Percentiles rank a stretch among this genome's conserved stretches.
These are phyloP conservation scores for Paxillus ammoniavirescens DNA, from an alignment of 768 basidiomycete genomes.

Conservation along the genomic window DNA sequence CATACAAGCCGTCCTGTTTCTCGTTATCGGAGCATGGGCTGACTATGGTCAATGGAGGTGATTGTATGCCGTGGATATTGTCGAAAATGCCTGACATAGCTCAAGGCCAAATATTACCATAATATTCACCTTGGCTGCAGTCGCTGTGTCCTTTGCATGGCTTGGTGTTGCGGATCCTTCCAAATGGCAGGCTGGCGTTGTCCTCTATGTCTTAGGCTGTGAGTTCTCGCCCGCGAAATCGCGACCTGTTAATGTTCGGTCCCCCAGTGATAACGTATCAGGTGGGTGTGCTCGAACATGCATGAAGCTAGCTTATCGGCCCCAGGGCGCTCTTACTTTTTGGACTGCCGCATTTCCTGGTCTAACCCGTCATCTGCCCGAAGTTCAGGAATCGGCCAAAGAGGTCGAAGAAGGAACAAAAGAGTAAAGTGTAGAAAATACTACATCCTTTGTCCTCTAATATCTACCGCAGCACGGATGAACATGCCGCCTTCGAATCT, in stretches of 20 bases:
- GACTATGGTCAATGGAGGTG: constrained; percentile 83
- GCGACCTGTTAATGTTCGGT: neutral
- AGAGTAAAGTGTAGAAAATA: constrained; percentile 33
- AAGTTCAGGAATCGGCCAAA: constrained; percentile 54
- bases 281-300: constrained; percentile 27
- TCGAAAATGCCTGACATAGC: constrained; percentile 1
- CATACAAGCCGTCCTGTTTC: constrained; percentile 64
- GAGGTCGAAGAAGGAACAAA: constrained; percentile 43
- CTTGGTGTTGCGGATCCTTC: constrained; percentile 66
- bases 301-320: neutral
- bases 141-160: constrained; percentile 76
- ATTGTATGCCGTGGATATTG: neutral
- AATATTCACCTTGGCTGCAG: constrained; percentile 63
- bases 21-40: constrained; percentile 74
- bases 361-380: constrained; percentile 65
- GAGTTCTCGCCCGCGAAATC: constrained; percentile 24
- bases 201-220: constrained; percentile 65
- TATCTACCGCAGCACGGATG: constrained; percentile 33
- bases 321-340: constrained; percentile 67
- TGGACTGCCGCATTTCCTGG: constrained; percentile 86
- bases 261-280: constrained; percentile 68
- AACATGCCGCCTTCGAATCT: constrained; percentile 57
- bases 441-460: neutral
- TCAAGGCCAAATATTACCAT: constrained; percentile 73
- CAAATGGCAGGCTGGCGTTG: constrained; percentile 61